These are phyloP conservation scores for Sporothrix sp. DNA, from an alignment of 2,329 filamentous ascomycete species.

Conservation along the genomic window DNA sequence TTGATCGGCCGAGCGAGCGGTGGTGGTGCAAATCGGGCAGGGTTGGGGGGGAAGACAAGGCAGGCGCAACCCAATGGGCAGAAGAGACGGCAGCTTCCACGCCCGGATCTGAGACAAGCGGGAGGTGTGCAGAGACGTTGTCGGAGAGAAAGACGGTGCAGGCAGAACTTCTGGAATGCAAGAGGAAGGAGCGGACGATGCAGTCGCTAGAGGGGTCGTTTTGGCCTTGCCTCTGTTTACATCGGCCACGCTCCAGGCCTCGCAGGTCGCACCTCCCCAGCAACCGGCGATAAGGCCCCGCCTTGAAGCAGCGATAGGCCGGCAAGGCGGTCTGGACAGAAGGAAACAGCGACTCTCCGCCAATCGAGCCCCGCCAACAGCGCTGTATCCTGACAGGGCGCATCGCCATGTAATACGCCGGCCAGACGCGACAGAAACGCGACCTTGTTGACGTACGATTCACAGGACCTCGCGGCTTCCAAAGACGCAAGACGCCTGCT, in stretches of 20 bases:
- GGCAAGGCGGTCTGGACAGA: background rate
- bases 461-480: no score
- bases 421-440: constrained; percentile 4
- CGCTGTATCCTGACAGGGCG: no score
- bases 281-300: constrained; percentile 11
- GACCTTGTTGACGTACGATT: no score
- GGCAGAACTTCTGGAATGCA: background rate
- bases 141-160: constrained; percentile 5
- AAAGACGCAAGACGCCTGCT: no score
- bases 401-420: background rate
- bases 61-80: background rate
- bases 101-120: constrained; percentile 6
- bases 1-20: background rate
- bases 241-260: no score
- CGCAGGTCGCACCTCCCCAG: constrained; percentile 10
- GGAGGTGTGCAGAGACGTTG: constrained; percentile 7
- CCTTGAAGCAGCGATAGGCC: background rate
- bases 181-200: background rate
- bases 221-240: constrained; percentile 8
- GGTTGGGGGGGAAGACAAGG: background rate
- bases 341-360: constrained; percentile 2
- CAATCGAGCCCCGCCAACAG: constrained; percentile 1
- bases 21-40: background rate
- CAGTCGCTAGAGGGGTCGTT: background rate
- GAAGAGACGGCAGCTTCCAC: constrained; percentile 1